phyloP scores from a whole-genome alignment of 208 protist species.

The Leishmania mexicana region DNA sequence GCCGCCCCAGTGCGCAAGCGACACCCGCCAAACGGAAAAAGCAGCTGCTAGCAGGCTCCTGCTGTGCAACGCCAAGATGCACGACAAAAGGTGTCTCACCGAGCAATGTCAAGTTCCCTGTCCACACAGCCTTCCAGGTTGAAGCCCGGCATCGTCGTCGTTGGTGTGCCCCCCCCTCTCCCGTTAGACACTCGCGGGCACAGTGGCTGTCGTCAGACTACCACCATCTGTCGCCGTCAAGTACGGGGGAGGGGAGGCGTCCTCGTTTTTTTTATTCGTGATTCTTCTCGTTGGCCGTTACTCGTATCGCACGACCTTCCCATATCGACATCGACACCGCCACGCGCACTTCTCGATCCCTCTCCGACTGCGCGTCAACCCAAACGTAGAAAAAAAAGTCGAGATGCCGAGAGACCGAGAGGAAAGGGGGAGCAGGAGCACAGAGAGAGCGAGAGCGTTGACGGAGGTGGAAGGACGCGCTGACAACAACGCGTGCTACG shows the following conservation, averaged over 20 bases:
- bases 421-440: not conserved
- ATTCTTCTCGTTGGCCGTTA: not conserved
- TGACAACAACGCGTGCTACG: not conserved
- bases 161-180: not conserved
- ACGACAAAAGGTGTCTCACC: not conserved
- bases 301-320: not conserved
- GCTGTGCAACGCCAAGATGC: not conserved
- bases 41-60: not conserved
- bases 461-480: not conserved
- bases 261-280: not conserved
- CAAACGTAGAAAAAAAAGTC: not conserved
- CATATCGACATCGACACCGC: not conserved
- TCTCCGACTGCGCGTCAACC: not conserved
- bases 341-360: not conserved
- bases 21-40: not conserved
- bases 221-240: not conserved
- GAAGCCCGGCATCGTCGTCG: not conserved
- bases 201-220: not conserved
- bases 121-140: not conserved
- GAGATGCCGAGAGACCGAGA: not conserved
- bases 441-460: not conserved
- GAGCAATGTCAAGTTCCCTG: not conserved
- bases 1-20: not conserved
- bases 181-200: not conserved
- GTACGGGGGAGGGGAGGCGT: not conserved